Percentiles rank a stretch among this genome's conserved stretches.
Evolutionary conservation across 106 monocot species (phyloP).

Genomic region (Vanilla planifolia): DNA sequence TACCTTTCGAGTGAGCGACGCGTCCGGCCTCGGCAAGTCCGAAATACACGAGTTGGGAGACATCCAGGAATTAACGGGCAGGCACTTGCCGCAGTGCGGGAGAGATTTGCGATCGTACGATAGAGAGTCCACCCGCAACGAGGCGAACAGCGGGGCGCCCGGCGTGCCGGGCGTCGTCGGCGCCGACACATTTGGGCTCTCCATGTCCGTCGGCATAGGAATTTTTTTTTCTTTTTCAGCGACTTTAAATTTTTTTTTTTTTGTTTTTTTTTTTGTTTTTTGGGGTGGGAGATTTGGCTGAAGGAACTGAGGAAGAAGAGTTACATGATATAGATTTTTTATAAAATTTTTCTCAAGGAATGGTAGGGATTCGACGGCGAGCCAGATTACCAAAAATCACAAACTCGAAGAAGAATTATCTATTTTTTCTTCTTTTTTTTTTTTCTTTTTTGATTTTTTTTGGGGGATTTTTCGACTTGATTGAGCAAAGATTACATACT

Average conservation of each 20-base stretch:
- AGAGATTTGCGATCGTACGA: conserved; percentile 74
- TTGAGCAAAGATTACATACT: conserved; percentile 51
- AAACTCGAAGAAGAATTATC: background rate
- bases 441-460: conserved; percentile 27
- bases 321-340: conserved; percentile 7
- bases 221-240: background rate
- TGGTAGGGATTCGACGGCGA: background rate
- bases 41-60: conserved; percentile 37
- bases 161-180: conserved; percentile 83
- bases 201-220: conserved; percentile 17
- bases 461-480: background rate
- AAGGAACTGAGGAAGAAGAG: background rate
- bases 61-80: conserved; percentile 38
- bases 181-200: conserved; percentile 27
- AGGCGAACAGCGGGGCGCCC: conserved; percentile 59
- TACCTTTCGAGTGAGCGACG: conserved; percentile 94
- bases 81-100: conserved; percentile 63
- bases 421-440: conserved; percentile 28
- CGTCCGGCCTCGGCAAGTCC: conserved; percentile 50
- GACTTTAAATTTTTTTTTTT: background rate
- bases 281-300: too few species aligned
- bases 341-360: background rate
- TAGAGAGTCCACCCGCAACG: conserved; percentile 57
- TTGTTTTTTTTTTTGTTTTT: background rate
- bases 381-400: background rate